phyloP scores from a whole-genome alignment of 345 rosid species.

The Cardamine occulta region DNA sequence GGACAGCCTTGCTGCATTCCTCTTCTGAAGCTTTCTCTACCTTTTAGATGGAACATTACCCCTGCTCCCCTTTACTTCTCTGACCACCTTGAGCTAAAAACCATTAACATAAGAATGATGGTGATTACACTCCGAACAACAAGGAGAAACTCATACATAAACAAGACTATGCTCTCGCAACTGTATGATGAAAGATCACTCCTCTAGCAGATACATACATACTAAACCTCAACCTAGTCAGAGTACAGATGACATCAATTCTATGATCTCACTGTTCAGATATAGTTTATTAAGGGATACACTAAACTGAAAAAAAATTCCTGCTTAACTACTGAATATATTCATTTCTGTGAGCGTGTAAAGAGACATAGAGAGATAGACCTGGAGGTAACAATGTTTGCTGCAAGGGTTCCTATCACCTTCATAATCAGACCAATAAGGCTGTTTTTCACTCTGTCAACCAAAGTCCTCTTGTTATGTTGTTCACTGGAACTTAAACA shows the following conservation, averaged over 20 bases:
- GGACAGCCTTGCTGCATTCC: conserved; percentile 42
- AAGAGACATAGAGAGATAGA: conserved; percentile 43
- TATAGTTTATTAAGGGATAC: conserved; percentile 3
- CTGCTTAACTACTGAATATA: conserved; percentile 14
- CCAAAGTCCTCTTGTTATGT: conserved; percentile 42
- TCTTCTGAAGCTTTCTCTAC: conserved; percentile 48
- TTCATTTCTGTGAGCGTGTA: not conserved
- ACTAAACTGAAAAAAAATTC: not conserved
- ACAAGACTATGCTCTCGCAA: conserved; percentile 14
- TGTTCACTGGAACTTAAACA: conserved; percentile 24
- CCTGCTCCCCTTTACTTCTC: conserved; percentile 57
- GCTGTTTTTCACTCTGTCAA: conserved; percentile 84
- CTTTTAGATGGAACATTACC: conserved; percentile 34
- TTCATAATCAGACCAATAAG: conserved; percentile 80
- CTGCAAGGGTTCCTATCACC: conserved; percentile 89
- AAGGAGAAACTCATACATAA: conserved; percentile 22
- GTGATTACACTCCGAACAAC: conserved; percentile 21
- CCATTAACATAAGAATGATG: conserved; percentile 39
- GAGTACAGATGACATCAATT: conserved; percentile 22
- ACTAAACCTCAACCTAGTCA: conserved; percentile 17
- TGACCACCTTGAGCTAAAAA: conserved; percentile 63
- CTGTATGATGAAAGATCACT: conserved; percentile 24
- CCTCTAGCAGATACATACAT: conserved; percentile 20
- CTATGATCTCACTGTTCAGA: conserved; percentile 24
- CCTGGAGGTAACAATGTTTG: conserved; percentile 81